Evolutionary conservation across 2,329 filamentous ascomycete genomes (phyloP).

Genomic region (Helicocarpus griseus): DNA sequence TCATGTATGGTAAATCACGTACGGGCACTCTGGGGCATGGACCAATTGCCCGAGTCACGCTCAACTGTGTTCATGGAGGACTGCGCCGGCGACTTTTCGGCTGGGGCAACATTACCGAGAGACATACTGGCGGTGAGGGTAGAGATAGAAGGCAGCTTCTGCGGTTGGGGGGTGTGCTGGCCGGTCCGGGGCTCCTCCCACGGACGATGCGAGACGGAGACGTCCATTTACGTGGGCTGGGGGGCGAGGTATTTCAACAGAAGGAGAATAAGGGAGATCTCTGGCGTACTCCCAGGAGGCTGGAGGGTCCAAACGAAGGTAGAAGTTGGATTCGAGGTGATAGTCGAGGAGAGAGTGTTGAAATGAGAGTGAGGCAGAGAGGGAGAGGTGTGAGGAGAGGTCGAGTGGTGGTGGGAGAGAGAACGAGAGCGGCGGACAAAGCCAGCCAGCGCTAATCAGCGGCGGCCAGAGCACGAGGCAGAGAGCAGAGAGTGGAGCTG

Average conservation of each 20-base stretch:
- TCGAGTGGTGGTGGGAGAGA: no score
- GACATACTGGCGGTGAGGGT: constrained; percentile 38
- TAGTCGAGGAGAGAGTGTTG: no score
- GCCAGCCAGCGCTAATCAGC: no score
- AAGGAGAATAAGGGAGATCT: not conserved
- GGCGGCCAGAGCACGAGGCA: no score
- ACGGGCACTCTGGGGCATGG: constrained; percentile 50
- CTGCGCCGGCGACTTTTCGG: constrained; percentile 35
- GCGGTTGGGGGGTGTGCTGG: constrained; percentile 30
- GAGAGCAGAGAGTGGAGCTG: no score
- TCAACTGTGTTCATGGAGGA: constrained; percentile 37
- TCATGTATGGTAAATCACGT: constrained; percentile 17
- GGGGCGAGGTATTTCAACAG: not conserved
- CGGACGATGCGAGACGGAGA: constrained; percentile 32
- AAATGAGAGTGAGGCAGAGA: no score
- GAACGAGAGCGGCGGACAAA: no score
- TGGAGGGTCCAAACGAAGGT: no score
- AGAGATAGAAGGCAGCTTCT: constrained; percentile 39
- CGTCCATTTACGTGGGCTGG: constrained; percentile 24
- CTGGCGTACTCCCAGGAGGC: not conserved
- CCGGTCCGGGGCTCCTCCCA: constrained; percentile 32
- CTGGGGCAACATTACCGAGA: constrained; percentile 17
- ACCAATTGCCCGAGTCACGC: constrained; percentile 52
- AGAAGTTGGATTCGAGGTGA: no score
- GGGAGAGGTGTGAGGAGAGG: no score